phyloP scores from a whole-genome alignment of 495 filamentous ascomycete genomes.

The Xylaria longipes region DNA sequence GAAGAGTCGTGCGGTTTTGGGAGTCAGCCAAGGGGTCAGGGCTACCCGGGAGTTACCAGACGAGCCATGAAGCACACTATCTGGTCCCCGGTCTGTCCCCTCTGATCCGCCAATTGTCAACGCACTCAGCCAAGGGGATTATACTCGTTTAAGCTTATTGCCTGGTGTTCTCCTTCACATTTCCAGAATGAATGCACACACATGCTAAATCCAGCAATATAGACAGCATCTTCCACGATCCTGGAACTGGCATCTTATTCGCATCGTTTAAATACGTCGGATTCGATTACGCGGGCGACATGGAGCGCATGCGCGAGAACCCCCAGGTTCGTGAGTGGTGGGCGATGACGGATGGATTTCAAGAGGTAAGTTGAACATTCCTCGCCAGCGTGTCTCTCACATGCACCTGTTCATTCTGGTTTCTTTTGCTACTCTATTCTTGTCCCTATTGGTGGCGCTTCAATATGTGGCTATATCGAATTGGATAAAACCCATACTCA shows the following conservation, averaged over 20 bases:
- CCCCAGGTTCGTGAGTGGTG: slow-evolving; percentile 79
- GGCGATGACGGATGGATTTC: slow-evolving; percentile 76
- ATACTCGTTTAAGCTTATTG: neutral
- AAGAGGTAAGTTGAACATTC: slow-evolving; percentile 50
- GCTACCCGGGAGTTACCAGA: neutral
- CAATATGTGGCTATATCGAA: neutral
- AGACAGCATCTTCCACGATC: slow-evolving; percentile 78
- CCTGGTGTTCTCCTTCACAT: neutral
- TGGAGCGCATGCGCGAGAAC: slow-evolving; percentile 72
- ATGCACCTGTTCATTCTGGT: neutral
- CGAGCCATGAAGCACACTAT: neutral
- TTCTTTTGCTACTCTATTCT: neutral
- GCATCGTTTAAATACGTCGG: slow-evolving; percentile 78
- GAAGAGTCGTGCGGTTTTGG: neutral
- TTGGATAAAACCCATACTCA: neutral
- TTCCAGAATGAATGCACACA: neutral
- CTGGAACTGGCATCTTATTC: slow-evolving; percentile 66
- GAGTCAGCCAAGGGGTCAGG: neutral
- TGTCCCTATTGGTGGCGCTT: neutral
- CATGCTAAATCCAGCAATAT: slow-evolving; percentile 5
- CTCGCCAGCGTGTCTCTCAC: neutral
- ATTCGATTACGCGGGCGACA: slow-evolving; percentile 70
- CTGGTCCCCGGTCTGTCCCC: neutral
- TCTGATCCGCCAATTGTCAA: neutral
- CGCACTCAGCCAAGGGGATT: neutral